A percentile compares a stretch with the other conserved stretches of the same genome.
Evolutionary conservation across 2,329 filamentous ascomycete species (phyloP).

Genomic region (Monosporascus sp.): DNA sequence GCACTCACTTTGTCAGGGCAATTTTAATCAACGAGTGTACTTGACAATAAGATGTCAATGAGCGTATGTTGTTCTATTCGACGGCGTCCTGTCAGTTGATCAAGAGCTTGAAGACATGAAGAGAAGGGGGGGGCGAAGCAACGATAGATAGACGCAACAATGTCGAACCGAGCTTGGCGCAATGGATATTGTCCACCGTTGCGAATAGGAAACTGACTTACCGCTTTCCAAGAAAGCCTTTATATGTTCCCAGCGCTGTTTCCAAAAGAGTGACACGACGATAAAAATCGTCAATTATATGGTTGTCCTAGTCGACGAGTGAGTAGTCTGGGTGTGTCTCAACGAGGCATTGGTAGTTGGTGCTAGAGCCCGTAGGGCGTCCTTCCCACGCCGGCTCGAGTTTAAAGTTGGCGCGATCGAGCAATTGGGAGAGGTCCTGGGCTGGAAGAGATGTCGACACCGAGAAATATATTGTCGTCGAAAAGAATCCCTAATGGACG

Average conservation of each 20-base stretch:
- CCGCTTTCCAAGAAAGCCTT: not conserved
- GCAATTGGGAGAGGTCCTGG: slow-evolving; percentile 16
- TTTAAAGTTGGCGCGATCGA: slow-evolving; percentile 19
- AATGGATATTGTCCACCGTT: not conserved
- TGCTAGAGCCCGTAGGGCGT: slow-evolving; percentile 11
- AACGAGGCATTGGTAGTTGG: slow-evolving; percentile 23
- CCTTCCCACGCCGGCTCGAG: slow-evolving; percentile 17
- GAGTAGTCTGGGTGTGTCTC: slow-evolving; percentile 20
- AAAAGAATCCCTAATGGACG: slow-evolving; percentile 26
- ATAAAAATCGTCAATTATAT: slow-evolving; percentile 25
- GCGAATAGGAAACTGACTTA: not conserved
- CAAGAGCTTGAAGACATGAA: too few relatives aligned
- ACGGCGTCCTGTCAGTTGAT: slow-evolving; percentile 12
- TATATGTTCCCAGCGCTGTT: slow-evolving; percentile 2
- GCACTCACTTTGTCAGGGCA: slow-evolving; percentile 33
- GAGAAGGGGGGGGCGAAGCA: too few relatives aligned
- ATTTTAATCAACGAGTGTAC: slow-evolving; percentile 39
- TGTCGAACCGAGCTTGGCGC: too few relatives aligned
- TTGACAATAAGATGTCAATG: slow-evolving; percentile 39
- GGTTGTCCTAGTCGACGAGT: slow-evolving; percentile 10
- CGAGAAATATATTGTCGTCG: slow-evolving; percentile 25
- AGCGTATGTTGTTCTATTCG: slow-evolving; percentile 26
- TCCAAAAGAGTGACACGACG: slow-evolving; percentile 31
- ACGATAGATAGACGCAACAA: too few relatives aligned
- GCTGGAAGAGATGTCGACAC: slow-evolving; percentile 21